Conservation (phyloP, 2,329 filamentous ascomycete genomes). For the Ascochyta lentis region DNA sequence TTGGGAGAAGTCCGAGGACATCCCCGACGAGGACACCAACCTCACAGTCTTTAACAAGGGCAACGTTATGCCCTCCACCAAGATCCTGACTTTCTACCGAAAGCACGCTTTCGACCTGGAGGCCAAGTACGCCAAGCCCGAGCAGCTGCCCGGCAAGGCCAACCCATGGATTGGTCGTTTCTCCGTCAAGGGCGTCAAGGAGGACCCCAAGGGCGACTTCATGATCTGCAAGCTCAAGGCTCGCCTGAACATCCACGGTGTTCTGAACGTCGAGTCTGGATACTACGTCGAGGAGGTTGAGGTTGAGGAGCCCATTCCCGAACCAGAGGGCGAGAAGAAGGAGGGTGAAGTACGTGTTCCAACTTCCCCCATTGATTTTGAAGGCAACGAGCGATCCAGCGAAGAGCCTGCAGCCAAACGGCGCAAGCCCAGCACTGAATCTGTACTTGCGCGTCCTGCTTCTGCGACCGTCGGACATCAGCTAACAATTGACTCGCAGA, state of each 20-base stretch:
- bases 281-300: slow-evolving; percentile 99
- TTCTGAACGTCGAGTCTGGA: slow-evolving; percentile 93
- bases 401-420: slow-evolving; percentile 42
- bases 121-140: slow-evolving; percentile 88
- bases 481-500: slow-evolving; percentile 44
- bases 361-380: slow-evolving; percentile 29
- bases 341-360: slow-evolving; percentile 74
- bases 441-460: slow-evolving; percentile 38
- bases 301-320: slow-evolving; percentile 89
- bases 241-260: slow-evolving; percentile 92
- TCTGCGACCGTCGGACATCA: slow-evolving; percentile 27
- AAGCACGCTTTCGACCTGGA: slow-evolving; percentile 98
- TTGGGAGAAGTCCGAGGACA: slow-evolving; percentile 98
- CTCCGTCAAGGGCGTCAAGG: slow-evolving; percentile 96
- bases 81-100: slow-evolving; percentile 98
- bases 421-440: slow-evolving; percentile 33
- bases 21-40: slow-evolving; percentile 97
- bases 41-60: slow-evolving; percentile 97
- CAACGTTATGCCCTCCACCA: slow-evolving; percentile 96
- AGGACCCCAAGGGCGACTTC: slow-evolving; percentile 91
- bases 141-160: slow-evolving; percentile 83
- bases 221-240: slow-evolving; percentile 99
- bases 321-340: slow-evolving; percentile 65
- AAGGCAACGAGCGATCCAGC: slow-evolving; percentile 29
- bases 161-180: slow-evolving; percentile 97